Base-by-base conservation (phyloP, 345 rosid genomes). In the Jatropha curcas region DNA sequence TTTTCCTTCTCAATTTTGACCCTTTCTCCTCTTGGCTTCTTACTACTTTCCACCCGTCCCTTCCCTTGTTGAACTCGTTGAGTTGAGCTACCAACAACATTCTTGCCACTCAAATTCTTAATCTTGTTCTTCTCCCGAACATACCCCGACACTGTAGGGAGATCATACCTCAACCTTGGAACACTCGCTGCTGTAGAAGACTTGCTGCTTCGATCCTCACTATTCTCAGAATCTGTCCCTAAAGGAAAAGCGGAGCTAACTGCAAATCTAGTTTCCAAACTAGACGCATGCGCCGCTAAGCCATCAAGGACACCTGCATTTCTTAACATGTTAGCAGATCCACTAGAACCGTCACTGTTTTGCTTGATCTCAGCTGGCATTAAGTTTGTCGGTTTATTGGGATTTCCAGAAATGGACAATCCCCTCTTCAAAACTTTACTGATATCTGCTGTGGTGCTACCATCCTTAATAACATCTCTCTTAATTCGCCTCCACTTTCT, bases 401-500 rank as follows among this genome's bases (percentile, higher is more conserved):
- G 84, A 84, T 83, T 86, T 39, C 55, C 82, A 30, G 82, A 76
- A 73, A 77, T 77, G 17, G 97, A 72, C 43, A 81, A 85, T 22
- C 84, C 94, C 55, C 98, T 85, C 74, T 95, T 95, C 84, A 89
- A 78, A 71, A 74, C 66, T 77, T 86, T 89, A 76, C 88, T 60
- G 52, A 56, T 76, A 65, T 90, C 94, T 48, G 65, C 61, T 57
- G 37, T 65, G 22, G 79, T 67, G 68, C 74, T 74, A 39, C 61
- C 65, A 83, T 87, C 96, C 81, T 86, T 86, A 48, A 78, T 82
- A 73, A 80, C 59, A 55, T 81, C 88, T 80, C 97, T 83, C 84
- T 75, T 89, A 65, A 90, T 73, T 45, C 98, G 82, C 85, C 84
- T 85, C 98, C 98, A 89, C 80, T 90, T 92, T 85, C 80, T 90